Evolutionary conservation across 768 basidiomycete genomes (phyloP).

Genomic region (Psilocybe sp.): DNA sequence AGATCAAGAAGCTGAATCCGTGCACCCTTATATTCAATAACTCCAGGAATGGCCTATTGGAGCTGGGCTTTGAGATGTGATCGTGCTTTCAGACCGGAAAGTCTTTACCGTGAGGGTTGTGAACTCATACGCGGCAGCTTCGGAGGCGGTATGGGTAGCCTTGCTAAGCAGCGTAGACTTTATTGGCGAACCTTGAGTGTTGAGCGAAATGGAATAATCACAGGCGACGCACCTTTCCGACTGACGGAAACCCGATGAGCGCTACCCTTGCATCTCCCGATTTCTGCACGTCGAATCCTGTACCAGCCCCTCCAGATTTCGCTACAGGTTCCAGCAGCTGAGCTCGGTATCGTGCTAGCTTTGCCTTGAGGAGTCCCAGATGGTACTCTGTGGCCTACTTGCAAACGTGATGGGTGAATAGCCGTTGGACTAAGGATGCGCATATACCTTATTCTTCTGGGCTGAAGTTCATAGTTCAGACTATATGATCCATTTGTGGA

Average conservation of each 20-base stretch:
- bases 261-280: conserved; percentile 88
- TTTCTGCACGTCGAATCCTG: conserved; percentile 84
- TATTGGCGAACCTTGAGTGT: neutral
- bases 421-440: neutral
- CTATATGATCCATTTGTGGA: too few species aligned
- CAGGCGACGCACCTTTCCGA: conserved; percentile 64
- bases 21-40: conserved; percentile 90
- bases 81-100: neutral
- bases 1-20: conserved; percentile 93
- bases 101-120: conserved; percentile 77
- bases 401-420: conserved; percentile 12
- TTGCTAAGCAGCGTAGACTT: conserved; percentile 91
- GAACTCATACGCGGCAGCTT: conserved; percentile 92
- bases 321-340: conserved; percentile 90
- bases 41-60: conserved; percentile 88
- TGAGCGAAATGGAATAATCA: neutral
- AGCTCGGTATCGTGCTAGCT: conserved; percentile 90
- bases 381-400: conserved; percentile 91
- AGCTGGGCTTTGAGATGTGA: conserved; percentile 4
- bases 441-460: conserved; percentile 88
- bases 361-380: conserved; percentile 90
- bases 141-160: conserved; percentile 87
- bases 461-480: conserved; percentile 38
- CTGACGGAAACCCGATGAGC: conserved; percentile 93
- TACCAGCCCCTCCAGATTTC: conserved; percentile 78